phyloP scores from a whole-genome alignment of 192 early-diverging fungal species.

The Coemansia sp. region DNA sequence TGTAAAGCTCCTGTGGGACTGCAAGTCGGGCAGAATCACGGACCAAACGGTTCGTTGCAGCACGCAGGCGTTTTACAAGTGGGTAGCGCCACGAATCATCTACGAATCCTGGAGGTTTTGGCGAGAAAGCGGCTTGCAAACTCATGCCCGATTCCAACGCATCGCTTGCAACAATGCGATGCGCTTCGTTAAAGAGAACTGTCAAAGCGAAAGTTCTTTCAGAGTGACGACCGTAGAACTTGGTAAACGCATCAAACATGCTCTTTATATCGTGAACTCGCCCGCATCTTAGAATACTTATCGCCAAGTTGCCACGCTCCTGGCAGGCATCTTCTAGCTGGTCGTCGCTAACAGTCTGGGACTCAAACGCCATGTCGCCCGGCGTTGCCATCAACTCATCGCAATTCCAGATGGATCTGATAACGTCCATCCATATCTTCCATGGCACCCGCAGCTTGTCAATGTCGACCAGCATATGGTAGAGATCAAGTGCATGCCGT shows the following conservation, averaged over 20 bases:
- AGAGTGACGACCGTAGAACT: constrained; percentile 3
- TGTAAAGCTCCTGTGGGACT: constrained; percentile 37
- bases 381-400: background rate
- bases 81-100: constrained; percentile 2
- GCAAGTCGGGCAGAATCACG: background rate
- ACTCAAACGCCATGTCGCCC: background rate
- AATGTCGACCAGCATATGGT: constrained; percentile 10
- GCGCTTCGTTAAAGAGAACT: constrained; percentile 11
- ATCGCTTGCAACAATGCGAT: constrained; percentile 15
- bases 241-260: constrained; percentile 24
- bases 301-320: constrained; percentile 10
- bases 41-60: constrained; percentile 10
- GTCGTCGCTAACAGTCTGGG: background rate
- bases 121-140: background rate
- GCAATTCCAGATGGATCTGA: constrained; percentile 21
- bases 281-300: constrained; percentile 1
- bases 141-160: background rate
- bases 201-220: constrained; percentile 17
- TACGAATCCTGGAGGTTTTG: background rate
- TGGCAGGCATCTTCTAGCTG: no score
- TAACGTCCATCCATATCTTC: constrained; percentile 16
- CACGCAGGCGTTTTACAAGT: constrained; percentile 9
- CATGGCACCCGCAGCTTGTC: constrained; percentile 25
- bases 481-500: constrained; percentile 19
- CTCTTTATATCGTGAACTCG: background rate